Conservation (phyloP, 1,139 yeast genomes). For the Groenewaldozyma sp. region DNA sequence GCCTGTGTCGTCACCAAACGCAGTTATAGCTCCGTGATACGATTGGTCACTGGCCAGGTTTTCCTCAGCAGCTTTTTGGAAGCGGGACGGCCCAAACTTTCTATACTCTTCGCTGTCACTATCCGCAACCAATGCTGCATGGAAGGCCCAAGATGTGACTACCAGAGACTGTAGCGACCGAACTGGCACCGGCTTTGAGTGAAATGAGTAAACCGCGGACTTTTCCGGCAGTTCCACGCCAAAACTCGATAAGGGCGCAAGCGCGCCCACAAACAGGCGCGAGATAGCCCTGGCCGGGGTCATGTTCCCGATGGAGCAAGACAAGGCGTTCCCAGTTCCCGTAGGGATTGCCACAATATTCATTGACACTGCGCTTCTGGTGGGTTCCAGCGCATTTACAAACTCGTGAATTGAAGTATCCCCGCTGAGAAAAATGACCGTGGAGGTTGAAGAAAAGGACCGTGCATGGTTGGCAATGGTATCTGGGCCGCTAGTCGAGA, state of each 20-base stretch:
- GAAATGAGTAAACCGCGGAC: constrained; percentile 17
- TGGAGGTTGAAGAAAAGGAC: constrained; percentile 26
- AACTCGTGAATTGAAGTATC: constrained; percentile 81
- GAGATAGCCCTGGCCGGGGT: constrained; percentile 37
- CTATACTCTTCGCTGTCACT: constrained; percentile 64
- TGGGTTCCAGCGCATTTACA: constrained; percentile 41
- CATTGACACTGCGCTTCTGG: constrained; percentile 11
- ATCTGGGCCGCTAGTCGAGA: constrained; percentile 26
- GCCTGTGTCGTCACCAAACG: constrained; percentile 17
- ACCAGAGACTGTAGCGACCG: constrained; percentile 42
- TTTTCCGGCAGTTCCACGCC: constrained; percentile 45
- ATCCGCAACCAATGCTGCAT: constrained; percentile 75
- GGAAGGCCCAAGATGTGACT: constrained; percentile 79
- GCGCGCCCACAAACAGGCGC: constrained; percentile 32
- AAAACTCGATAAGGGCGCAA: constrained; percentile 45
- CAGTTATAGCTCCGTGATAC: constrained; percentile 14
- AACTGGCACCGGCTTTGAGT: constrained; percentile 5
- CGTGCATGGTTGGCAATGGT: constrained; percentile 27
- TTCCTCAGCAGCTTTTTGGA: constrained; percentile 55
- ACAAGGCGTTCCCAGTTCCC: constrained; percentile 83
- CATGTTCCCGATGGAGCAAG: constrained; percentile 47
- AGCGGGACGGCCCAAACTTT: constrained; percentile 54
- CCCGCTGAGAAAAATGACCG: constrained; percentile 65
- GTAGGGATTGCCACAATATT: constrained; percentile 53
- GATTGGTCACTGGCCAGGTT: constrained; percentile 33